A percentile compares a stretch with the other conserved stretches of the same genome.
Conservation (phyloP, 2,329 filamentous ascomycete species). For the Trichophyton mentagrophytes region DNA sequence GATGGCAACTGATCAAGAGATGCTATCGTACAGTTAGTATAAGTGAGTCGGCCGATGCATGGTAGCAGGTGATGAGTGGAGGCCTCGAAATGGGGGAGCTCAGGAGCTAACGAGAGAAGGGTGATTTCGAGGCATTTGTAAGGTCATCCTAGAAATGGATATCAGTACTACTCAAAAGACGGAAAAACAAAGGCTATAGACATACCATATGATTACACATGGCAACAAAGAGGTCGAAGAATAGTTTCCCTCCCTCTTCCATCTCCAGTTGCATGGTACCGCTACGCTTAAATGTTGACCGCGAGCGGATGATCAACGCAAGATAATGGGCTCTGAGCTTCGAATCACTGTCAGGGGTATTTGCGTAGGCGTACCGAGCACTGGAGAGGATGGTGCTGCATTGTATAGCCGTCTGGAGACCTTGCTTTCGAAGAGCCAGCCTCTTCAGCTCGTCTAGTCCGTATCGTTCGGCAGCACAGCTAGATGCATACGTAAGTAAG, state of each 20-base stretch:
- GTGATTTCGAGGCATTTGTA: conserved; percentile 14
- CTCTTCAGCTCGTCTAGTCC: conserved; percentile 73
- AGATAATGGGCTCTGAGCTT: conserved; percentile 83
- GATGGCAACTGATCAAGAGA: neutral
- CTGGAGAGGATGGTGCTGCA: conserved; percentile 74
- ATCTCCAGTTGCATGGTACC: conserved; percentile 95
- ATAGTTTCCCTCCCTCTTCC: conserved; percentile 73
- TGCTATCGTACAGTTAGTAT: neutral
- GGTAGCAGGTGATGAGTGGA: neutral
- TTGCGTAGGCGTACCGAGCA: conserved; percentile 77
- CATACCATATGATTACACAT: conserved; percentile 80
- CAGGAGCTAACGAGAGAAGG: conserved; percentile 12
- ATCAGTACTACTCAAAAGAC: conserved; percentile 8
- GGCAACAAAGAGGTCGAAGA: conserved; percentile 89
- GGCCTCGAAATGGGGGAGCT: neutral
- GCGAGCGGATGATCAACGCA: conserved; percentile 77
- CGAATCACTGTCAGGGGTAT: conserved; percentile 84
- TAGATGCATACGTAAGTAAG: conserved; percentile 11
- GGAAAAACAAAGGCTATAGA: conserved; percentile 10
- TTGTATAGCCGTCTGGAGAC: conserved; percentile 70
- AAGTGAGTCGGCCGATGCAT: neutral
- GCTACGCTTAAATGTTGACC: conserved; percentile 80
- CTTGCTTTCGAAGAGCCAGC: conserved; percentile 75
- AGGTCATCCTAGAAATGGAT: conserved; percentile 18
- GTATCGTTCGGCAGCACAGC: conserved; percentile 72